Base-by-base conservation (phyloP, 805 yeast genomes). In the Lipomyces yamadae region DNA sequence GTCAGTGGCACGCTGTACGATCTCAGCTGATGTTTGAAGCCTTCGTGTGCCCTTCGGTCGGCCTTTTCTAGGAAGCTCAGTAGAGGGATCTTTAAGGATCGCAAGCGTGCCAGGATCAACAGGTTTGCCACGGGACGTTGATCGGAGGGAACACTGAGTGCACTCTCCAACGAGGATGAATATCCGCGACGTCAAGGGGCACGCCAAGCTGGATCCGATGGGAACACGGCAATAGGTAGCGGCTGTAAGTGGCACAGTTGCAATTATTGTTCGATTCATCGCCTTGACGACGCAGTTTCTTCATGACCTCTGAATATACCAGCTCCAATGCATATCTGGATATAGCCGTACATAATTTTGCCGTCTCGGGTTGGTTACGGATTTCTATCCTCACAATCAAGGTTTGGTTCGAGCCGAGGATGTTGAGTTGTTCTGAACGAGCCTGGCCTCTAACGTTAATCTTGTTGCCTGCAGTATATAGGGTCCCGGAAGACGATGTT, bases 401-500 rank as follows among this genome's bases (percentile, higher is more conserved):
- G 42, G 7, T 37, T 37, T 8, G 42, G 42, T 37, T 37, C 11
- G 42, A 37, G 42, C 42, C 11, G 42, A 37, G 42, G 42, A 37
- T 37, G 15, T 7, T 34, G 42, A 37, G 42, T 37, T 37, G 42
- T 3, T 37, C 42, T 37, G 42, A 37, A 37, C 42, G 42, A 37
- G 42, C 42, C 42, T 37, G 7, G 42, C 42, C 42, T 8, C 42
- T 37, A 37, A 37, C 42, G 42, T 37, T 37, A 37, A 37, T 37
- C 73, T 87, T 86, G 35, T 34, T 34, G 35, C 35, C 35, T 34
- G 35, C 35, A 34, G 35, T 34, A 34, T 34, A 34, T 4, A 34
- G 35, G 7, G 35, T 34, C 7, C 35, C 35, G 35, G 45, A 1
- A 1, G 45, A 39, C 5, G 45, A 39, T 13, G 5, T 3, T 39